Base-by-base conservation (phyloP, 2,329 filamentous ascomycete species). In the Scolecobasidium constrictum region DNA sequence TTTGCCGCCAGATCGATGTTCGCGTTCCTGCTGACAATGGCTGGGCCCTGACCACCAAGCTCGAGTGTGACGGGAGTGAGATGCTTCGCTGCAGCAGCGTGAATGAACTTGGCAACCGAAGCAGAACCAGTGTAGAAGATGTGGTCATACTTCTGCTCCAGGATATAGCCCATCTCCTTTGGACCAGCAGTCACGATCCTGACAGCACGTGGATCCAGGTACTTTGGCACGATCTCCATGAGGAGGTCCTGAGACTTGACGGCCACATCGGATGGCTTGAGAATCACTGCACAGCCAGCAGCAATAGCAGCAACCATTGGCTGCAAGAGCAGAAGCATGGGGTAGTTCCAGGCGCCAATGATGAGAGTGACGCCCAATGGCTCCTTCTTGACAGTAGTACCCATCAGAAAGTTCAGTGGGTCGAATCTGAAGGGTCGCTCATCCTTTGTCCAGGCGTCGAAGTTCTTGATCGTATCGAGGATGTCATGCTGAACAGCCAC, bases 281-380 rank as follows among this genome's bases (percentile, higher is more conserved):
- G 43, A 5, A 70, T 48, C 6, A 62, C 55, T 20, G 57, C 53
- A 38, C 54, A 58, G 4, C 68, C 68, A 1, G 68, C 66, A 2
- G 65, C 57, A 15, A 69, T 64, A 13, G 66, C 66, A 13, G 59
- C 62, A 18, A 68, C 46, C 26, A 66, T 49, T 16, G 66, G 65
- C 42, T 61, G 55, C 0, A 69, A 38, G 0, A 58, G 44, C 3
- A 66, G 51, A 3, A 58, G 47, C 39, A 69, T 51, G 1, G 67
- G 67, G 15, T 63, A 69, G 45, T 71, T 71, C 67, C 66, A 71
- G 2, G 66, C 57, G 1, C 62, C 61, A 17, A 71, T 63, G 34
- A 71, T 60, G 7, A 71, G 56, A 1, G 58, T 56, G 1, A 69
- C 60, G 4, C 67, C 68, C 3, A 62, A 53, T 1, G 67, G 67